These are phyloP conservation scores for Podila epigama DNA, from an alignment of 192 early-diverging fungal genomes.

Conservation along the genomic window DNA sequence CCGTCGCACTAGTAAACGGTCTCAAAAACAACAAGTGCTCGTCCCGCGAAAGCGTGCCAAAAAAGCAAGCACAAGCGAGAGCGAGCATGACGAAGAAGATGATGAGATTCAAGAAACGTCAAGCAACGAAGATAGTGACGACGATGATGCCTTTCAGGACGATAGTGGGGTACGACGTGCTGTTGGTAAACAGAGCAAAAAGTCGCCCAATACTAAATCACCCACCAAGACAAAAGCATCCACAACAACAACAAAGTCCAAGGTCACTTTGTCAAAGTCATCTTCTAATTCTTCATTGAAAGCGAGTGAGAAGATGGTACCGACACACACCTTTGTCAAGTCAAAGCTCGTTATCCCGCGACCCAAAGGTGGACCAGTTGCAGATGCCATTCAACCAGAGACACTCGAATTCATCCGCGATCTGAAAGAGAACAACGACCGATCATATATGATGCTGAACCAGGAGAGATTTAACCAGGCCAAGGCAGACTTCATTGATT, in stretches of 20 bases:
- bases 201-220: not conserved
- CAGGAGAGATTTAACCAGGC: slow-evolving; percentile 43
- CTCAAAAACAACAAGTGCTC: not conserved
- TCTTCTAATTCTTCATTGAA: too few species aligned
- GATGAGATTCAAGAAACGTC: not conserved
- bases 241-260: not conserved
- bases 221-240: not conserved
- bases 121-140: not conserved
- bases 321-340: slow-evolving; percentile 2
- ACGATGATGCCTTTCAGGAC: not conserved
- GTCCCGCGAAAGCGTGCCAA: not conserved
- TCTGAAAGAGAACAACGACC: slow-evolving; percentile 57
- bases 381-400: slow-evolving; percentile 59
- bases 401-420: slow-evolving; percentile 57
- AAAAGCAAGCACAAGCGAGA: not conserved
- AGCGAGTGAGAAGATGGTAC: not conserved
- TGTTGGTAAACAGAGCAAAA: not conserved
- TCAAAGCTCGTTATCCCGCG: slow-evolving; percentile 33
- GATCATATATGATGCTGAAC: slow-evolving; percentile 55
- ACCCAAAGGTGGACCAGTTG: slow-evolving; percentile 47
- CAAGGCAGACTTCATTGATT: slow-evolving; percentile 56
- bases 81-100: not conserved
- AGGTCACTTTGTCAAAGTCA: too few species aligned
- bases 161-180: not conserved
- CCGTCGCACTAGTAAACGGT: not conserved